Evolutionary conservation across 2,329 filamentous ascomycete species (phyloP), one percentile per base, ranked within the genome.

Genomic region (Amesomyces nigricolor): DNA sequence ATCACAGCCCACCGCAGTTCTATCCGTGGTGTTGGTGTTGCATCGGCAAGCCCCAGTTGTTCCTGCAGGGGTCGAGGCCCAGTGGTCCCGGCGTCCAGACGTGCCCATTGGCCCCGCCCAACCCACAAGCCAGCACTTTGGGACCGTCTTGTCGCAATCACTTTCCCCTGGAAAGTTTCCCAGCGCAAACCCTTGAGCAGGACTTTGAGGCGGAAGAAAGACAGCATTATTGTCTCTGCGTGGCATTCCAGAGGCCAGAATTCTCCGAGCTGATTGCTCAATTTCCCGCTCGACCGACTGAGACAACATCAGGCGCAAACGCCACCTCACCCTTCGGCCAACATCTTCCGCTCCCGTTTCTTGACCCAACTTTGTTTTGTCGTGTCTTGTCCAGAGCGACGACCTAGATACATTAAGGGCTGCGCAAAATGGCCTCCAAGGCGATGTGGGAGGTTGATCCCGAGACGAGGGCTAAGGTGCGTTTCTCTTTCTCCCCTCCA

Each of bases 381-480:
- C 22, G 22, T 26, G 13, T 11, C 16, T n/a, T 37, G 46, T 26
- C 7, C 14, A 30, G 47, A 22, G 19, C 16, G 7, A n/a, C 49
- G 16, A 22, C 44, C 37, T 11, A 13, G 26, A 17, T 17, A 43
- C 51, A 45, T 56, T 42, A 52, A 26, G 38, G 32, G 53, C 53
- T 55, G 57, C 56, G 63, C 63, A 65, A 63, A 54, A 82, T 85
- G 82, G 75, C 82, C 63, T 78, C 83, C 68, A 92, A 91, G 75
- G 82, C 80, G 64, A 92, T 96, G 88, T 99, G 94, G 94, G 94
- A 99, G 77, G 91, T 99, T 63, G 94, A 99, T 73, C 94, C 94
- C 47, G 92, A 97, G 78, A 97, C 92, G 59, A 85, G 90, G 74
- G 90, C 88, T 69, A 97, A 97, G 84, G 91, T 95, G 47, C 19